Evolutionary conservation across 2,329 filamentous ascomycete genomes (phyloP), one percentile per base, ranked within the genome.

Genomic region (Neofusicoccum cordaticola): DNA sequence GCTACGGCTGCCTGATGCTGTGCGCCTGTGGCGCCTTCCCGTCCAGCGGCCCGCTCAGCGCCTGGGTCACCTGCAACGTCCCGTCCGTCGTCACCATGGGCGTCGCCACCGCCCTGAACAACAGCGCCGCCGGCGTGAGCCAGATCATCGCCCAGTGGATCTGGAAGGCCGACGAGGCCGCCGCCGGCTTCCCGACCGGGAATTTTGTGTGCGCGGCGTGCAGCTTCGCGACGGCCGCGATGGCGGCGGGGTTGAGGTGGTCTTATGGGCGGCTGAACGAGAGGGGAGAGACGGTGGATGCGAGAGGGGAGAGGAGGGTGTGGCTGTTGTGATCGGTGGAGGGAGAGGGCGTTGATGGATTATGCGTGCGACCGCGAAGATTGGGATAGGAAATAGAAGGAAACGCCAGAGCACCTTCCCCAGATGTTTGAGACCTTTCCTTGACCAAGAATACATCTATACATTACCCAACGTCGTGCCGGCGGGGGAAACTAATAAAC

Each of bases 111-210:
- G 77, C 77, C 1, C 63, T 79, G 31, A 74, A 79, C 62, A 79
- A 79, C 58, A 74, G 71, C 1, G 74, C 72, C 27, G 76, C 76
- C 2, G 77, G 77, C 0, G 68, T 79, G 6, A 73, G 74, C 2
- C 75, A 78, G 66, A 76, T 79, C 15, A 76, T 79, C 22, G 73
- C 76, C 0, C 75, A 78, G 66, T 79, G 77, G 77, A 79, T 79
- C 12, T 79, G 77, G 77, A 74, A 70, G 35, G 67, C 70, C 5
- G 66, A 63, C 2, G 74, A 78, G 63, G 70, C 70, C 3, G 37
- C 45, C 0, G 42, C 50, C 2, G 77, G 77, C 0, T 79, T 76
- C 66, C 77, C 77, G 1, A 79, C 77, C 0, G 76, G 77, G 0
- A 79, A 79, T 37, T 75, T 79, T 63, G 74, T 76, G 2, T 80